Evolutionary conservation across 176 grass and related monocot genomes (phyloP).

Genomic region (Typha latifolia): DNA sequence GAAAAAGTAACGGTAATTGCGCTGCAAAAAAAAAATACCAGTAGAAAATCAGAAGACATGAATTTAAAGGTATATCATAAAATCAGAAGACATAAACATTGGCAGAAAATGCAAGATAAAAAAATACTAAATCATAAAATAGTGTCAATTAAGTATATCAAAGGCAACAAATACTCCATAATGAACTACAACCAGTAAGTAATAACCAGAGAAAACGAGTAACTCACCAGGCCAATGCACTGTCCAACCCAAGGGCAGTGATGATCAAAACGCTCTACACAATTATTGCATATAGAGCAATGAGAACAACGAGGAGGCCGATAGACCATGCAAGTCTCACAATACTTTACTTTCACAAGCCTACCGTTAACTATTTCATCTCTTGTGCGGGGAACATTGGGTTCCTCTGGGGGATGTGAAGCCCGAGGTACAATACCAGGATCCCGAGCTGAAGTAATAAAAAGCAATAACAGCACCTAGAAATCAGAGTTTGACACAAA

Average conservation of each 20-base stretch:
- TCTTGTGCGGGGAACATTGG: conserved; percentile 63
- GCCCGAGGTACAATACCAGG: conserved; percentile 83
- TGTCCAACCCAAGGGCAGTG: conserved; percentile 96
- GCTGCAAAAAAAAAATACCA: conserved; percentile 39
- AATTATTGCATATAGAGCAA: conserved; percentile 92
- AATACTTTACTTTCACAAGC: conserved; percentile 79
- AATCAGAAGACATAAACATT: too few relatives aligned
- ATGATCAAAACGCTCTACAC: conserved; percentile 89
- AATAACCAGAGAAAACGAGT: conserved; percentile 7
- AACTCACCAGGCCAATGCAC: conserved; percentile 81
- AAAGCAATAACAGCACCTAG: conserved; percentile 81
- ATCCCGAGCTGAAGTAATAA: conserved; percentile 88
- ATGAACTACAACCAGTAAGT: neutral
- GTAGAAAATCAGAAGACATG: too few relatives aligned
- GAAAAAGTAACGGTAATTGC: conserved; percentile 96
- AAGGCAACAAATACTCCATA: too few relatives aligned
- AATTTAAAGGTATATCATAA: too few relatives aligned
- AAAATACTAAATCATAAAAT: too few relatives aligned
- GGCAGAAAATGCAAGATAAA: too few relatives aligned
- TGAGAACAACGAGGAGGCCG: conserved; percentile 81
- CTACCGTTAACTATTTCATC: conserved; percentile 60
- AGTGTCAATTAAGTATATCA: too few relatives aligned
- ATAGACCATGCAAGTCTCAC: conserved; percentile 97
- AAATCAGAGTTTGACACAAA: conserved; percentile 19
- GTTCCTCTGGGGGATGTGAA: conserved; percentile 74